Evolutionary conservation across 2,329 filamentous ascomycete genomes (phyloP), one percentile per base, ranked within the genome.

Genomic region (Pleomassaria siparia): DNA sequence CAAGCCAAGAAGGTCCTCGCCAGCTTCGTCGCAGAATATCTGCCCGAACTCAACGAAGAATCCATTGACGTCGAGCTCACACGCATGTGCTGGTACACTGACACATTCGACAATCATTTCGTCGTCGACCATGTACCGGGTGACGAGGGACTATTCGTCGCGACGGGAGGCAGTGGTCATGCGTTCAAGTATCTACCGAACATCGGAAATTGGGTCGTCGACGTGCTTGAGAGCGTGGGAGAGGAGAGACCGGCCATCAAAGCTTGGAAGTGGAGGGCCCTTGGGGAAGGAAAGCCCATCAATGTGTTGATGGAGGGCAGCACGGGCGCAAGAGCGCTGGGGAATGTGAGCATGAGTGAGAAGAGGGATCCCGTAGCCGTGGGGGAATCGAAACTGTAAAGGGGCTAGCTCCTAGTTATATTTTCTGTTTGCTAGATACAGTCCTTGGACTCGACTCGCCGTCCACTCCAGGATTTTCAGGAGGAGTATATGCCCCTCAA

Each of bases 31-130:
- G 53, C 66, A 10, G 64, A 70, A 7, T 73, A 74, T 44, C 57
- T 79, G 2, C 77, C 77, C 0, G 76, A 79, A 35, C 58, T 80
- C 2, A 51, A 40, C 24, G 56, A 54, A 2, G 40, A 67, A 2
- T 69, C 69, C 3, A 43, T 56, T 15, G 35, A 32, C 5, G 28
- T 50, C 18, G 42, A 46, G 30, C 39, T 25, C 13, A 36, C 35
- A n/a, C 13, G 53, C 15, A 16, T 47, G 15, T 56, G 51, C 22
- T 56, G 49, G 54, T 56, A 56, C 22, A 56, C 51, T 11, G 54
- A 56, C 26, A 47, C 51, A 16, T 47, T 64, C 3, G 62, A 67
- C 40, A 66, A 67, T 32, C 44, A 47, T 26, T 62, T 60, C 20
- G 25, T 66, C 18, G 58, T 67, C 18, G 59, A 64, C 22, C 49